Evolutionary conservation across 345 rosid genomes (phyloP), one percentile per base, ranked within the genome.

Genomic region (Pugionium dolabratum): DNA sequence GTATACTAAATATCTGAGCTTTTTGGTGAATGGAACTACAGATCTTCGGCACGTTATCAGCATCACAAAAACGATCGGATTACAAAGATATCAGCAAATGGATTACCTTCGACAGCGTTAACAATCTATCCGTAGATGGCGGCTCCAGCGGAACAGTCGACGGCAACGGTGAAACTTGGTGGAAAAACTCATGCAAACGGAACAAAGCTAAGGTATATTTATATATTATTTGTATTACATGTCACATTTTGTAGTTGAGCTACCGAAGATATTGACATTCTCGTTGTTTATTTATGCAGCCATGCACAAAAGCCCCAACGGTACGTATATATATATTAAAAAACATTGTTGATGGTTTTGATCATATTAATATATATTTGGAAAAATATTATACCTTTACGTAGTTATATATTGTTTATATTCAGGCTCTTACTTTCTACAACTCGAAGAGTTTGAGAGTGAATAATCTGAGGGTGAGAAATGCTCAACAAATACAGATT

Each of bases 131-230:
- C 0, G 81, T 92, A 3, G 75, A 80, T 59, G 98, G 96, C 11
- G 95, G 87, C 8, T 85, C 89, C 49, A 80, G 71, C 32, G 95
- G 98, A 43, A 76, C 64, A 30, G 75, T 92, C 1, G 76, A 92
- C 58, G 98, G 98, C 7, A 85, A 87, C 42, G 98, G 98, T 10
- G 73, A 83, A 28, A 81, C 81, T 18, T 93, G 98, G 97, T 93
- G 98, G 97, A 59, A 87, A 70, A 83, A 83, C 66, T 91, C 98
- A 6, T 88, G 98, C 86, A 92, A 92, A 82, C 37, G 84, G 64
- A 59, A 87, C 47, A 78, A 87, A 78, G 18, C 69, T 57, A 85
- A 80, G 54, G 98, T 88, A 78, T 68, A 40, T 43, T 11, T 59
- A 43, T 1, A 31, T 18, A 53, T 18, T 18, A 44, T 8, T 26